A percentile compares a stretch with the other conserved stretches of the same genome.
Conservation (phyloP, 345 rosid species). For the Eucalyptus caleyi region DNA sequence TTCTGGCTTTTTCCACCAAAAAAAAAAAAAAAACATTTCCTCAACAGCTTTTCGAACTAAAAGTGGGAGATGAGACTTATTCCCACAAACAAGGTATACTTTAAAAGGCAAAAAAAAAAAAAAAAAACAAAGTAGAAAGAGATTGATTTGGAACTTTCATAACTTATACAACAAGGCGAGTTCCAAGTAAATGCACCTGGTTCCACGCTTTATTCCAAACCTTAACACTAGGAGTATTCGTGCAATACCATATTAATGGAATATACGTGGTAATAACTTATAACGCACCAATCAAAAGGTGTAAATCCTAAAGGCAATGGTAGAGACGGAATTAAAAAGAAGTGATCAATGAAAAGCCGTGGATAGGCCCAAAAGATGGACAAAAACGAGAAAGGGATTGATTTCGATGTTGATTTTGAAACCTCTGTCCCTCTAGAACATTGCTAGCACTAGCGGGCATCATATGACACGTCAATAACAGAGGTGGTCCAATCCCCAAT, state of each 20-base stretch:
- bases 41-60: neutral
- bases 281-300: neutral
- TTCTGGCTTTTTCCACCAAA: neutral
- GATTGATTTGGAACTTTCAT: neutral
- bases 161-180: neutral
- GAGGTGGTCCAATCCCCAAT: neutral
- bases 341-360: rapidly evolving
- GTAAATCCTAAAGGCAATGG: neutral
- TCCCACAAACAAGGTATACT: neutral
- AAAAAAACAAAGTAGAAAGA: neutral
- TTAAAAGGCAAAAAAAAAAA: neutral
- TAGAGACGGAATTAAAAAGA: neutral
- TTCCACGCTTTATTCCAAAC: neutral
- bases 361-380: neutral
- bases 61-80: neutral
- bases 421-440: neutral
- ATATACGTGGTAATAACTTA: neutral
- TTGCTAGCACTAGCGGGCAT: neutral
- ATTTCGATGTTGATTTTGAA: neutral
- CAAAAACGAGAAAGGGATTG: neutral
- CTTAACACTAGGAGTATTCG: neutral
- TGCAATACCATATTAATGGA: neutral
- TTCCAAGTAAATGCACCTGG: neutral
- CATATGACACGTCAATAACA: neutral
- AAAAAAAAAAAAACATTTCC: neutral